These are phyloP conservation scores for Fusarium sp. DNA, from an alignment of 2,329 filamentous ascomycete genomes.

Conservation along the genomic window DNA sequence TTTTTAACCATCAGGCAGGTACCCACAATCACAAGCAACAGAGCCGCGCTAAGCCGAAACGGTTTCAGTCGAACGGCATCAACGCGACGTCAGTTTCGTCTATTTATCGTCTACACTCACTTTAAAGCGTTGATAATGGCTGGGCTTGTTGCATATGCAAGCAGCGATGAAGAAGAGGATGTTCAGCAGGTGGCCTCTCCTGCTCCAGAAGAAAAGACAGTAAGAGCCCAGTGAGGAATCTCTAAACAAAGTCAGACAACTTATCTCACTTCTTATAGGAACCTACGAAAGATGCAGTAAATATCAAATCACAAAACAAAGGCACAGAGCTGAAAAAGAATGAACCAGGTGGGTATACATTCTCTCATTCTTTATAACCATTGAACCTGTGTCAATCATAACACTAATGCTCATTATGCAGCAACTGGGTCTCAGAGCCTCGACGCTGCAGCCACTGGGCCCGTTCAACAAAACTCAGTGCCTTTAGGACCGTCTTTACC, in stretches of 20 bases:
- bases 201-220: conserved; percentile 26
- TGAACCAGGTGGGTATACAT: conserved; percentile 18
- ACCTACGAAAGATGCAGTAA: conserved; percentile 4
- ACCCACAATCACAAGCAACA: conserved; percentile 9
- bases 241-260: not conserved
- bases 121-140: conserved; percentile 53
- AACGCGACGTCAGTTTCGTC: conserved; percentile 7
- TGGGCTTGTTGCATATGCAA: conserved; percentile 64
- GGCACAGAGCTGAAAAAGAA: conserved; percentile 6
- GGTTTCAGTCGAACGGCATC: conserved; percentile 14
- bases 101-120: conserved; percentile 5
- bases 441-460: conserved; percentile 45
- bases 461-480: conserved; percentile 50
- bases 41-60: conserved; percentile 40
- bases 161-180: conserved; percentile 65
- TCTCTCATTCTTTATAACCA: not conserved
- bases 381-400: not conserved
- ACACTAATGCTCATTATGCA: conserved; percentile 11
- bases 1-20: conserved; percentile 18
- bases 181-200: conserved; percentile 28
- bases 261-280: conserved; percentile 27
- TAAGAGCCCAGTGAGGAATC: not conserved
- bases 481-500: conserved; percentile 59
- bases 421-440: conserved; percentile 18
- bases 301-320: conserved; percentile 5